Percentiles rank a stretch among this genome's conserved stretches.
phyloP scores from a whole-genome alignment of 352 stramenopile genomes.

The Globisporangium cederbergense region DNA sequence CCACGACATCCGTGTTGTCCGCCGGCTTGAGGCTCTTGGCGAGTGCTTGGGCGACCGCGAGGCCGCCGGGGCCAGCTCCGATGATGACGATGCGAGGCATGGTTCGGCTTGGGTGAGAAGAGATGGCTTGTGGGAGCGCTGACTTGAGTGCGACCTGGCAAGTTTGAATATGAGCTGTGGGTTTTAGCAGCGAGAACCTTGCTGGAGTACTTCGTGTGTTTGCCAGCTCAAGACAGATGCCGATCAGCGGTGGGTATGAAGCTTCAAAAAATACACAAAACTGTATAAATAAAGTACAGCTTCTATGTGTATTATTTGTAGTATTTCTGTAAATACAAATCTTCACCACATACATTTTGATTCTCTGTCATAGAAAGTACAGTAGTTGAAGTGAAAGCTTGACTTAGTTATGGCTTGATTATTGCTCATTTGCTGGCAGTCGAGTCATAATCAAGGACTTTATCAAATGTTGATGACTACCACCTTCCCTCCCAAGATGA shows the following conservation, averaged over 20 bases:
- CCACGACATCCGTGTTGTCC: slow-evolving; percentile 45
- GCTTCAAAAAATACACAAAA: too few relatives aligned
- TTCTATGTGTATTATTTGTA: too few relatives aligned
- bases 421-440: too few relatives aligned
- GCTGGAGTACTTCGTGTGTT: neutral
- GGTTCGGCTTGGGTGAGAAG: neutral
- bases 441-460: too few relatives aligned
- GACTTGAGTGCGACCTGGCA: neutral
- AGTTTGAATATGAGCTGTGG: neutral
- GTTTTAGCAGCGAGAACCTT: neutral
- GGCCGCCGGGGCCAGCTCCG: slow-evolving; percentile 48
- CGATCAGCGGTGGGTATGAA: neutral
- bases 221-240: neutral
- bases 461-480: too few relatives aligned
- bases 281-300: too few relatives aligned
- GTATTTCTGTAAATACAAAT: too few relatives aligned
- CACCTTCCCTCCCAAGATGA: too few relatives aligned
- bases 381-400: too few relatives aligned
- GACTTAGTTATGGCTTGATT: too few relatives aligned
- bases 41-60: slow-evolving; percentile 40
- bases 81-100: slow-evolving; percentile 47
- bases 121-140: neutral
- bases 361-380: too few relatives aligned
- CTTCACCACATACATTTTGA: too few relatives aligned
- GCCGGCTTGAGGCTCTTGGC: slow-evolving; percentile 28